Base-by-base conservation (phyloP, 2,329 filamentous ascomycete genomes). In the Fusarium austroafricanum region DNA sequence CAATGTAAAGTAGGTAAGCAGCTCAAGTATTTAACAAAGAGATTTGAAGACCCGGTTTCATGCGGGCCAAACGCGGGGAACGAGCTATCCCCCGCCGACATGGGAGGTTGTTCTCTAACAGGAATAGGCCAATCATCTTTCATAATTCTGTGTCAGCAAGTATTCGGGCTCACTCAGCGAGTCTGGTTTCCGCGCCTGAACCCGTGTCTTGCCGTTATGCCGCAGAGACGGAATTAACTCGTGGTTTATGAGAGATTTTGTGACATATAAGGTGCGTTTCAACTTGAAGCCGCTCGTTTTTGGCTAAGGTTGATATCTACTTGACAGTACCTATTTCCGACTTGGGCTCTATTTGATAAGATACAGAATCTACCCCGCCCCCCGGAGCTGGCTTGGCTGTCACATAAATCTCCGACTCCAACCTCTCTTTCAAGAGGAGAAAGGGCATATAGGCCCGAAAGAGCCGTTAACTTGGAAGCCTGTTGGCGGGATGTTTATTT, bases 21-120 rank as follows among this genome's bases (percentile, higher is more conserved):
- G 33, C 51, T 26, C 31, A 43, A 54, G 51, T 49, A 47, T 44
- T 59, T 33, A 50, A 44, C 42, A 46, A 61, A 61, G 59, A 62
- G 35, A 55, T 37, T 18, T 42, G 38, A 37, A 11, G 54, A 43
- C 20, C 35, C 65, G 65, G 65, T 62, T 69, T 50, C 33, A 62
- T 66, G 61, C 55, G 65, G 61, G 65, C 49, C 52, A 65, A 69
- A 56, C 42, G 53, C 47, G 53, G 46, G 61, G 59, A 59, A 59
- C 40, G 26, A 40, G 33, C 21, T 39, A 46, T 51, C 43, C 44
- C 38, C 57, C 43, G 26, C 26, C 28, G 35, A 31, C 28, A 44
- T 47, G 62, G 49, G 49, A 62, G 49, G 49, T 44, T 47, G 21
- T 20, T 39, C 21, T 61, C 18, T 61, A 40, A 40, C 31, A 47